These are phyloP conservation scores for Colletotrichum liriopes DNA, from an alignment of 2,329 filamentous ascomycete species.

Conservation along the genomic window DNA sequence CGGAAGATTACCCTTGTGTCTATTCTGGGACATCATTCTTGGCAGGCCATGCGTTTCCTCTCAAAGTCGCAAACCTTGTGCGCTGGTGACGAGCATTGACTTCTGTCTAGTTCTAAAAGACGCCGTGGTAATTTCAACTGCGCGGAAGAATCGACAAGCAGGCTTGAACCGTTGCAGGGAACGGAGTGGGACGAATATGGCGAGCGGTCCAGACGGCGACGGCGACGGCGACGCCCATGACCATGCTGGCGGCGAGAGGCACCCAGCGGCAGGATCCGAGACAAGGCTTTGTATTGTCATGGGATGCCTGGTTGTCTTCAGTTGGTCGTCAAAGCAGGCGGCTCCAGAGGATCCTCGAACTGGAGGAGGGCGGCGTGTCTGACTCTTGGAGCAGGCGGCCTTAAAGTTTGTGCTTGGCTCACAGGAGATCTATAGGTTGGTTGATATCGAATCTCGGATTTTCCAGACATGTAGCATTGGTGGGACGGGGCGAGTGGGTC, in stretches of 20 bases:
- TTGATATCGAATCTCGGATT: conserved; percentile 25
- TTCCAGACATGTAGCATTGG: conserved; percentile 30
- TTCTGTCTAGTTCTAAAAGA: background rate
- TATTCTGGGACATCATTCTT: conserved; percentile 40
- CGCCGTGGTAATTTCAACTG: conserved; percentile 8
- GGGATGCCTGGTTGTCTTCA: conserved; percentile 24
- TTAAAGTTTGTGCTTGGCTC: conserved; percentile 29
- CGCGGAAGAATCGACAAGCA: conserved; percentile 5
- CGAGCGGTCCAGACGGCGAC: conserved; percentile 14
- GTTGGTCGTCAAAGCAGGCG: conserved; percentile 4
- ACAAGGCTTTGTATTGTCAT: conserved; percentile 27
- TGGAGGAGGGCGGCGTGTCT: background rate
- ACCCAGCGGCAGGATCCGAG: conserved; percentile 36
- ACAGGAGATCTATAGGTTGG: conserved; percentile 26
- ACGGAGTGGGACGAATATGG: background rate
- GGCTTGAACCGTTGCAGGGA: conserved; percentile 22
- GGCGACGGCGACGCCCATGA: conserved; percentile 29
- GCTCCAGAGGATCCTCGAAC: background rate
- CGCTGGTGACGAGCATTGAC: background rate
- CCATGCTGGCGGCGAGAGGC: conserved; percentile 2
- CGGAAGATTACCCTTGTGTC: conserved; percentile 22
- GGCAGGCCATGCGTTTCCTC: conserved; percentile 32
- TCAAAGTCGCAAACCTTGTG: conserved; percentile 14
- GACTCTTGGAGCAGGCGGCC: background rate
- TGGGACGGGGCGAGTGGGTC: background rate